These are phyloP conservation scores for Boletus nobilissimus DNA, from an alignment of 1,284 basidiomycete species.

Conservation along the genomic window DNA sequence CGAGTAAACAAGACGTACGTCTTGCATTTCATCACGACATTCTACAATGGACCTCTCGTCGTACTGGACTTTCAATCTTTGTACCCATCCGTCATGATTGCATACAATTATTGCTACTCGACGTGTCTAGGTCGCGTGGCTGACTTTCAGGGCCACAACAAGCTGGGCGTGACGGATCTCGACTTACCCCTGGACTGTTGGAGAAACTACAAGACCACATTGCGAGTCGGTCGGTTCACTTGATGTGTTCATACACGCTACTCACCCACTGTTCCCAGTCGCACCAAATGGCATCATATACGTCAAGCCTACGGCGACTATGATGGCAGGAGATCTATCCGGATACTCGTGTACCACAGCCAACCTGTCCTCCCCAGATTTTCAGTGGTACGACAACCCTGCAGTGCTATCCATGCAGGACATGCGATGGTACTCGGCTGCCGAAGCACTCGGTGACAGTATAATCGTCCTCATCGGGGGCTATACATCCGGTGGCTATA, in stretches of 20 bases:
- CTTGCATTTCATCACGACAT: conserved; percentile 55
- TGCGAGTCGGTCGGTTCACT: conserved; percentile 60
- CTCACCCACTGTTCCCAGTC: conserved; percentile 53
- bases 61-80: conserved; percentile 93
- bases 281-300: conserved; percentile 96
- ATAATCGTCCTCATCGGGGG: conserved; percentile 79
- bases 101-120: conserved; percentile 97
- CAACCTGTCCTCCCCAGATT: conserved; percentile 58
- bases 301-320: conserved; percentile 83
- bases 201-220: conserved; percentile 78
- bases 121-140: conserved; percentile 93
- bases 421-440: conserved; percentile 87
- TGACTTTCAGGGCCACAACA: conserved; percentile 87
- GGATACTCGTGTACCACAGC: conserved; percentile 76
- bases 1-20: conserved; percentile 83
- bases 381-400: conserved; percentile 84
- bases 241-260: neutral
- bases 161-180: conserved; percentile 88
- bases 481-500: conserved; percentile 87
- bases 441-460: conserved; percentile 77
- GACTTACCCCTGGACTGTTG: conserved; percentile 73
- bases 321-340: conserved; percentile 72
- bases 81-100: conserved; percentile 98
- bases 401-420: conserved; percentile 75
- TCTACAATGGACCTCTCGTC: conserved; percentile 84